Evolutionary conservation across 306 rosid species (phyloP), one percentile per base, ranked within the genome.

Genomic region (Datisca glomerata): DNA sequence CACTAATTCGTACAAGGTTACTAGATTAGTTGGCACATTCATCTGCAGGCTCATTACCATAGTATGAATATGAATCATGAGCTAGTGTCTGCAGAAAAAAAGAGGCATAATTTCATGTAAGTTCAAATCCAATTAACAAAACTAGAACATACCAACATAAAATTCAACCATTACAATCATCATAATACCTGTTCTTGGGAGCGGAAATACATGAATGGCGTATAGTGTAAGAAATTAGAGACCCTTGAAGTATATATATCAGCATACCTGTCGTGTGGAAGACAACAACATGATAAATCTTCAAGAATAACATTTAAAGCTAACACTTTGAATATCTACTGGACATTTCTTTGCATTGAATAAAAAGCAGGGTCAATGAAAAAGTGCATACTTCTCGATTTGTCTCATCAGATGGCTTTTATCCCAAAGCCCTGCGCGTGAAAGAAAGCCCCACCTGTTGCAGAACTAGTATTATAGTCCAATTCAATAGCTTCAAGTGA

Each of bases 391-490:
- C 97, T 89, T 89, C 67, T 89, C 97, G 39, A 89, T 78, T 66
- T 89, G 97, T 66, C 91, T 84, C 97, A 89, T 89, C 71, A 89
- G 54, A 66, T 89, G 97, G 62, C 97, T 89, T 70, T 89, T 89
- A 63, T 89, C 97, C 95, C 95, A 89, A 37, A 89, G 53, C 34
- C 91, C 97, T 15, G 97, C 95, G 10, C 97, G 93, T 21, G 97
- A 89, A 49, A 89, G 79, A 68, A 58, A 89, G 18, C 97, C 97
- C 97, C 97, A 89, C 86, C 97, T 89, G 57, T 59, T 28, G 65
- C 49, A 67, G n/a, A 49, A 46, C 41, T n/a, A n/a, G n/a, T n/a
- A n/a, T n/a, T n/a, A n/a, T n/a, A n/a, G n/a, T n/a, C n/a, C n/a
- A n/a, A n/a, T n/a, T n/a, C n/a, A n/a, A n/a, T n/a, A n/a, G n/a